Evolutionary conservation across 2,329 filamentous ascomycete species (phyloP), one percentile per base, ranked within the genome.

Genomic region (Arthroderma sp.): DNA sequence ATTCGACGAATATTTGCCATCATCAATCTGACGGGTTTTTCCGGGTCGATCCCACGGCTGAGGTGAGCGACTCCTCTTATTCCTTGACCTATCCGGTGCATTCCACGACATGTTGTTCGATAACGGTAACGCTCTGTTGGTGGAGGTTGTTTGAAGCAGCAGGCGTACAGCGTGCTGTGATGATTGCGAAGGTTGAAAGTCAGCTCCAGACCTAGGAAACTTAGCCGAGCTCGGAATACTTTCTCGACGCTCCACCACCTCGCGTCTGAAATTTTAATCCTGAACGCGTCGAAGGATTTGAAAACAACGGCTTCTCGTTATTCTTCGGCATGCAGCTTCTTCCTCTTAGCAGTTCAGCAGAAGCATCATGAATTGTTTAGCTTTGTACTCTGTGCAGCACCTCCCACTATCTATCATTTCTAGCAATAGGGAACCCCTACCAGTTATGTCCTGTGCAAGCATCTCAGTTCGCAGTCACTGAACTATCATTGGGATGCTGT

Each of bases 11-110:
- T 40, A 30, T 46, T 53, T 53, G 43, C 57, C 54, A 46, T 62
- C 59, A 46, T 62, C 59, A 32, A 58, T 50, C 51, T 58, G 55
- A 49, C 62, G 65, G 44, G 55, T 51, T 47, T 63, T 64, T 45
- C 64, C 61, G 45, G 59, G 57, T 46, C 60, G 61, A 47, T 60
- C 58, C 58, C 62, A 63, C 11, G 61, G 58, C 10, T 58, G 57
- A 36, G 65, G 65, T 6, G 67, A 69, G 22, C 61, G 61, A 48
- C 57, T 59, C 50, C 67, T 55, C 52, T 67, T 67, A 33, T 56
- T 49, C 38, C 58, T 58, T 44, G 61, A 45, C 40, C 57, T 54
- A 43, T 62, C 61, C 28, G 32, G 29, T 11, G 28, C 10, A 39
- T 44, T 39, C 36, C 29, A 38, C n/a, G 36, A 32, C 34, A 44